These are phyloP conservation scores for Colletotrichum sp. DNA, from an alignment of 2,329 filamentous ascomycete species.

Conservation along the genomic window DNA sequence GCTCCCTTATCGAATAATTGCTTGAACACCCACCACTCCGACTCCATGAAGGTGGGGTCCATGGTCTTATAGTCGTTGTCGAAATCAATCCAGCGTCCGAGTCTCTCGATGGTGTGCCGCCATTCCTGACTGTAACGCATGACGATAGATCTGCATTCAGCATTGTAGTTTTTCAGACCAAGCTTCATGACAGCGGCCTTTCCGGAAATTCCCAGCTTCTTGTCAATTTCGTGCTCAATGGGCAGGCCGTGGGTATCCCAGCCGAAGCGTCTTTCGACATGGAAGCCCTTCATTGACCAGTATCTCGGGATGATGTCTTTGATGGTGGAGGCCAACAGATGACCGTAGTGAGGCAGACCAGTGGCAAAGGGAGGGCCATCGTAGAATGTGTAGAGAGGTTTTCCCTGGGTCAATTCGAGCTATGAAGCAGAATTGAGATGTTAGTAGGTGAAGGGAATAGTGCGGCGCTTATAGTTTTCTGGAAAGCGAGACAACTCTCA, in stretches of 20 bases:
- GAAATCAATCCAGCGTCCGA: conserved; percentile 97
- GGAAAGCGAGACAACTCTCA: background rate
- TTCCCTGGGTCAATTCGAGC: conserved; percentile 81
- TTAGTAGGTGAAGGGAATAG: background rate
- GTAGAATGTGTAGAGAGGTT: conserved; percentile 92
- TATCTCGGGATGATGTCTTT: conserved; percentile 97
- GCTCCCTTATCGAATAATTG: conserved; percentile 87
- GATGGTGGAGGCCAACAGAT: conserved; percentile 89
- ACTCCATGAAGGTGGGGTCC: conserved; percentile 95
- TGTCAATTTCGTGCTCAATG: conserved; percentile 97
- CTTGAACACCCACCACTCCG: conserved; percentile 96
- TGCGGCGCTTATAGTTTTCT: background rate
- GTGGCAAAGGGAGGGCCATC: conserved; percentile 85
- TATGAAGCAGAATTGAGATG: conserved; percentile 27
- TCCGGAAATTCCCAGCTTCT: conserved; percentile 88
- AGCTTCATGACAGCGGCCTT: conserved; percentile 86
- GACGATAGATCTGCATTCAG: conserved; percentile 88
- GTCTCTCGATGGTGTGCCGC: conserved; percentile 83
- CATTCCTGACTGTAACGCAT: conserved; percentile 90
- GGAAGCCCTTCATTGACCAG: conserved; percentile 95
- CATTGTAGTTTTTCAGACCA: conserved; percentile 89
- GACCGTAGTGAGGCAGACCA: conserved; percentile 69
- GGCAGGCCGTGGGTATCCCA: conserved; percentile 96
- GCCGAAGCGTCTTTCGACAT: conserved; percentile 90
- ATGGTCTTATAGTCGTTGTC: conserved; percentile 99